Percentiles rank a stretch among this genome's conserved stretches.
phyloP scores from a whole-genome alignment of 208 protist species.

The Leishmania arabica region DNA sequence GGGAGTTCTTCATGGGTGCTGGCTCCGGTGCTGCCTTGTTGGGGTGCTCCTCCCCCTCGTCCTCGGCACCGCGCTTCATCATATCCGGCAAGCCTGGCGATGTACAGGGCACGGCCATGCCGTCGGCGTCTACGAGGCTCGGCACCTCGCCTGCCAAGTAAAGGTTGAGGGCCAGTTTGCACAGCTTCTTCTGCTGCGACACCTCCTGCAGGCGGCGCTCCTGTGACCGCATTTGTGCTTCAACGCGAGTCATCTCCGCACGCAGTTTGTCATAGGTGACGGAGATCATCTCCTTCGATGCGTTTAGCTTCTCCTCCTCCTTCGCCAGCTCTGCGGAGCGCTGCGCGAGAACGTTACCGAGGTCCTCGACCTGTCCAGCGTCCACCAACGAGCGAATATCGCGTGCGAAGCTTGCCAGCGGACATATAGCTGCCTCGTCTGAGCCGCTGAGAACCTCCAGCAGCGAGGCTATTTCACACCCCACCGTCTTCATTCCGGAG shows the following conservation, averaged over 20 bases:
- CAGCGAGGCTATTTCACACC: conserved; percentile 62
- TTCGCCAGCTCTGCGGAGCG: conserved; percentile 55
- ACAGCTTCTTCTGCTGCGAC: conserved; percentile 73
- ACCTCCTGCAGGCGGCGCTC: conserved; percentile 59
- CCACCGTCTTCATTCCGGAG: conserved; percentile 29
- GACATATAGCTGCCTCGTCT: conserved; percentile 56
- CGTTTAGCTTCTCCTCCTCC: conserved; percentile 75
- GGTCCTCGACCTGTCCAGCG: conserved; percentile 14
- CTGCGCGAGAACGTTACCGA: conserved; percentile 69
- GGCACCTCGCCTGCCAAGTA: conserved; percentile 67
- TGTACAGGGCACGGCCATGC: conserved; percentile 8
- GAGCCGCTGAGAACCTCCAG: conserved; percentile 54
- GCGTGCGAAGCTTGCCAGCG: conserved; percentile 62
- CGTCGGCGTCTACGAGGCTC: conserved; percentile 34
- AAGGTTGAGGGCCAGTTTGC: conserved; percentile 76
- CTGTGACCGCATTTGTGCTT: conserved; percentile 76
- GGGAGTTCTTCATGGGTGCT: conserved; percentile 33
- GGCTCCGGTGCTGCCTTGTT: conserved; percentile 47
- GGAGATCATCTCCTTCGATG: conserved; percentile 44
- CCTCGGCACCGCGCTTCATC: conserved; percentile 39
- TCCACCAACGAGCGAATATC: conserved; percentile 41
- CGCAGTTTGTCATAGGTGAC: conserved; percentile 79
- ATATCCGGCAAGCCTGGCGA: conserved; percentile 11
- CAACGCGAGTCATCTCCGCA: conserved; percentile 75
- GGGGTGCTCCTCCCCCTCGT: conserved; percentile 32